phyloP scores from a whole-genome alignment of 805 yeast genomes.

The Hanseniaspora taiwanica region DNA sequence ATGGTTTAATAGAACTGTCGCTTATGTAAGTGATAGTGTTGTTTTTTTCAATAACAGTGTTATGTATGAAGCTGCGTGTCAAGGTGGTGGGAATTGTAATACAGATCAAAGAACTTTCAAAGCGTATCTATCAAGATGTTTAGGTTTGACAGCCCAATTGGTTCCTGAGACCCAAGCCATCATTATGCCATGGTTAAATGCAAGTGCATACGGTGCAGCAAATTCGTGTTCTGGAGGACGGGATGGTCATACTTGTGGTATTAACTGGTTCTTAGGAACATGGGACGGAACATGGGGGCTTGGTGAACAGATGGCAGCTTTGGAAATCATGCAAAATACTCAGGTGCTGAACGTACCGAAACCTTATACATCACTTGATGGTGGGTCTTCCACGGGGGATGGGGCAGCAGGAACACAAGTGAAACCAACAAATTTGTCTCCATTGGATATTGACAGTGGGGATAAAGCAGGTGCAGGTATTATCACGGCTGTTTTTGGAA shows the following conservation, averaged over 20 bases:
- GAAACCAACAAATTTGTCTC: slow-evolving; percentile 25
- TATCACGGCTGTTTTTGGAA: slow-evolving; percentile 44
- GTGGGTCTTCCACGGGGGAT: slow-evolving; percentile 46
- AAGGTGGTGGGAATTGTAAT: slow-evolving; percentile 38
- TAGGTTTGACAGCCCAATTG: slow-evolving; percentile 43
- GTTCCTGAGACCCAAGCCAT: slow-evolving; percentile 35
- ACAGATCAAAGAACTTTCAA: slow-evolving; percentile 68
- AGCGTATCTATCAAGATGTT: slow-evolving; percentile 51
- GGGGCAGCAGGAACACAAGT: slow-evolving; percentile 37
- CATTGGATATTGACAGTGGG: slow-evolving; percentile 30
- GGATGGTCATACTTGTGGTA: slow-evolving; percentile 68
- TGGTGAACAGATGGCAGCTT: slow-evolving; percentile 69
- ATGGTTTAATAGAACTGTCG: slow-evolving; percentile 38
- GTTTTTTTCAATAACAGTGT: slow-evolving; percentile 39
- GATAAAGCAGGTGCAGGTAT: slow-evolving; percentile 60
- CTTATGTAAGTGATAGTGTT: slow-evolving; percentile 32
- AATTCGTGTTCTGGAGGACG: slow-evolving; percentile 58
- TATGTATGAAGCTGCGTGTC: slow-evolving; percentile 54
- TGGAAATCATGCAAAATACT: slow-evolving; percentile 46
- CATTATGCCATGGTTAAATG: slow-evolving; percentile 29
- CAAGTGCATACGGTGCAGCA: slow-evolving; percentile 58
- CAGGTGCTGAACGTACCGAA: slow-evolving; percentile 32
- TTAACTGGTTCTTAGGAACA: slow-evolving; percentile 42
- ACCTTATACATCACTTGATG: slow-evolving; percentile 38
- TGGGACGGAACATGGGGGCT: slow-evolving; percentile 61